A percentile compares a stretch with the other conserved stretches of the same genome.
phyloP scores from a whole-genome alignment of 805 yeast genomes.

The Saturnispora kantuleensis region DNA sequence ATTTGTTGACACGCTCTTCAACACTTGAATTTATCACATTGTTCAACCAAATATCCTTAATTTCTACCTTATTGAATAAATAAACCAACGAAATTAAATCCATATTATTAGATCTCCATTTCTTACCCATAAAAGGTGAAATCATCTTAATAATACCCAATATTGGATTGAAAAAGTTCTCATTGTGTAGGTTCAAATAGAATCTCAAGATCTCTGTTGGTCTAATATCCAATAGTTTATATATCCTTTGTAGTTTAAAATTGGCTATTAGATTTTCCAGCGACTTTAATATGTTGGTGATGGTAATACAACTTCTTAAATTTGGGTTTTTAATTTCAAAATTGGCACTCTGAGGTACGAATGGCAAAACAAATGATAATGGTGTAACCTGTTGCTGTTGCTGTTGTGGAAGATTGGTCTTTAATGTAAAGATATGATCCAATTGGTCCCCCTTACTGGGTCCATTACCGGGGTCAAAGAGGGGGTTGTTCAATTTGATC shows the following conservation, averaged over 20 bases:
- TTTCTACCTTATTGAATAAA: constrained; percentile 56
- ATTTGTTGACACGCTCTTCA: constrained; percentile 62
- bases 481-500: constrained; percentile 11
- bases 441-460: constrained; percentile 10
- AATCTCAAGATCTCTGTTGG: constrained; percentile 55
- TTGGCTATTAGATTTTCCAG: constrained; percentile 46
- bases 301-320: constrained; percentile 35
- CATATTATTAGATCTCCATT: constrained; percentile 92
- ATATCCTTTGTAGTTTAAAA: constrained; percentile 64
- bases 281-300: constrained; percentile 43
- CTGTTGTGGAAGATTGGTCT: background rate
- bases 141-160: constrained; percentile 66
- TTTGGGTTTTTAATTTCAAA: constrained; percentile 19
- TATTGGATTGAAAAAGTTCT: constrained; percentile 55
- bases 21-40: constrained; percentile 70
- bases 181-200: constrained; percentile 50
- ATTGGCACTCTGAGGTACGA: constrained; percentile 19
- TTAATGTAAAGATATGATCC: constrained; percentile 12
- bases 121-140: constrained; percentile 84
- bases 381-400: constrained; percentile 3
- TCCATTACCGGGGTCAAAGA: constrained; percentile 2
- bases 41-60: constrained; percentile 84
- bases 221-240: constrained; percentile 50
- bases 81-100: constrained; percentile 84
- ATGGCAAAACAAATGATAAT: constrained; percentile 21